phyloP scores from a whole-genome alignment of 2,329 filamentous ascomycete genomes.

The Chrysoporthe cubensis region DNA sequence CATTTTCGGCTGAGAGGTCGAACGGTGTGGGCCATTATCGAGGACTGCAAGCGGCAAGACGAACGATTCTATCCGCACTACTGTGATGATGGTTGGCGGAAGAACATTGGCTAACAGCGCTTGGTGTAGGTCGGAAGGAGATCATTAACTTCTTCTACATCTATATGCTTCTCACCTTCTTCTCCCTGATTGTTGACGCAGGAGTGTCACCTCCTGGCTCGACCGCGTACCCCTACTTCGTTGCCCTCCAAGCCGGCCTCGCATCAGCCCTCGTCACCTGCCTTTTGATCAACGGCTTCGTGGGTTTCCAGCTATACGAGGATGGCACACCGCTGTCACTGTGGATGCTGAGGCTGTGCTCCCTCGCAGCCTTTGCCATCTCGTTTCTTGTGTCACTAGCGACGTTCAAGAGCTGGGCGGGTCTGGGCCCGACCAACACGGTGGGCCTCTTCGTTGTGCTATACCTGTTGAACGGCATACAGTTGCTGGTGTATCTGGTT shows the following conservation, averaged over 20 bases:
- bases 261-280: slow-evolving; percentile 85
- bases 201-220: slow-evolving; percentile 88
- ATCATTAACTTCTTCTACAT: slow-evolving; percentile 94
- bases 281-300: slow-evolving; percentile 94
- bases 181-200: slow-evolving; percentile 88
- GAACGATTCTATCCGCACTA: neutral
- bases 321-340: slow-evolving; percentile 92
- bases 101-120: slow-evolving; percentile 18
- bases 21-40: too few relatives aligned
- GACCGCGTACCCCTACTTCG: slow-evolving; percentile 85
- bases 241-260: slow-evolving; percentile 83
- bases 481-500: slow-evolving; percentile 80
- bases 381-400: slow-evolving; percentile 85
- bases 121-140: slow-evolving; percentile 60
- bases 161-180: slow-evolving; percentile 87
- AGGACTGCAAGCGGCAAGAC: neutral
- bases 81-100: neutral
- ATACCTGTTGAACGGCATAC: slow-evolving; percentile 88
- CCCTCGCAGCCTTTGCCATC: slow-evolving; percentile 80
- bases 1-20: neutral
- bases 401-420: slow-evolving; percentile 92
- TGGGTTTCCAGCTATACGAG: slow-evolving; percentile 97
- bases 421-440: slow-evolving; percentile 82
- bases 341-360: slow-evolving; percentile 85
- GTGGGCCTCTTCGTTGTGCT: slow-evolving; percentile 88